Evolutionary conservation across 352 stramenopile genomes (phyloP), one percentile per base, ranked within the genome.

Genomic region (Elongisporangium anandrum): DNA sequence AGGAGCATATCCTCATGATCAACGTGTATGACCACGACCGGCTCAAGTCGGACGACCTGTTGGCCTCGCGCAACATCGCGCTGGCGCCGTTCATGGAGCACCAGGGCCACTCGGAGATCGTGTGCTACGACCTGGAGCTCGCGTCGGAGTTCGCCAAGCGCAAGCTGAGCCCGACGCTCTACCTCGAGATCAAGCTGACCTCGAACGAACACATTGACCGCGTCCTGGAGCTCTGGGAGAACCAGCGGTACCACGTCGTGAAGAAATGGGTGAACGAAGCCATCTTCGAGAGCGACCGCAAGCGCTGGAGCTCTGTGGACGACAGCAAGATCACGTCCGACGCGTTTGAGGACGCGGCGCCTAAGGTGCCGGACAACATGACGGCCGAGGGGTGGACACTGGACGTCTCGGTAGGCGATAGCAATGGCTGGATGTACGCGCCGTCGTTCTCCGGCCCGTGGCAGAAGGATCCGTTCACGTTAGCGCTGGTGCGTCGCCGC

Each of bases 341-440:
- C 47, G 75, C 70, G 29, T 90, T 88, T 45, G 80, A 89, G 41
- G 75, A 90, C 26, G 72, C 88, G 19, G 83, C 77, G 4, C 86
- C 86, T 7, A 80, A 75, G 38, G 72, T 87, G 20, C 86, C 86
- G 1, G 64, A 60, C 17, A 67, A 79, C 45, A 58, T 92, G 8
- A 70, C 64, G 12, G 81, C 71, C 4, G 81, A 90, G 29, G 86
- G 81, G 9, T 95, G 86, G 86, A 86, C 79, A 15, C 69, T 90
- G 19, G 82, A 93, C 47, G 73, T 90, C 2, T 79, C 79, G 4
- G 80, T 90, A 59, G 86, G 86, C 60, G 86, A 93, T 56, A 82
- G 85, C 63, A 82, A 90, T 56, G 86, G 86, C 17, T 95, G 86
- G 86, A 84, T 92, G 68, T 95, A 95, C 63, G 86, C 86, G 41